These are phyloP conservation scores for Silene conica DNA, from an alignment of 148 eudicot species.

Conservation along the genomic window DNA sequence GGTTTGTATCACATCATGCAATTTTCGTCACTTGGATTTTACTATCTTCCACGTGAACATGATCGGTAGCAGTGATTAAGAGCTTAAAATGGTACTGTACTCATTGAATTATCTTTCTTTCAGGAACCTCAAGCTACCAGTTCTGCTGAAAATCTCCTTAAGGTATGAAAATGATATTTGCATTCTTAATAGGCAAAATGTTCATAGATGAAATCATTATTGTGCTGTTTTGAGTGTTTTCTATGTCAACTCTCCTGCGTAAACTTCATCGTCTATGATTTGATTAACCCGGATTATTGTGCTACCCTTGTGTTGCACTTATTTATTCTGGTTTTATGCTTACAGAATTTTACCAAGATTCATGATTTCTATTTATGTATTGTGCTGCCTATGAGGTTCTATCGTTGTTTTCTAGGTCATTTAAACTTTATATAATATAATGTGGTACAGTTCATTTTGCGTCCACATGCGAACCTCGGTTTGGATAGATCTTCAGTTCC, in stretches of 20 bases:
- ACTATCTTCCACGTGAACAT: constrained; percentile 14
- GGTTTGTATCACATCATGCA: constrained; percentile 38
- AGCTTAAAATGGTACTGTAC: neutral
- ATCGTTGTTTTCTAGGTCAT: neutral
- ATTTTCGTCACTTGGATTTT: neutral
- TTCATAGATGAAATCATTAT: neutral
- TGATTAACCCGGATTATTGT: neutral
- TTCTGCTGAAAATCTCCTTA: constrained; percentile 87
- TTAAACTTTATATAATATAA: neutral
- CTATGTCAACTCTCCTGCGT: neutral
- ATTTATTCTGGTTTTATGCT: neutral
- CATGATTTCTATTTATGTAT: constrained; percentile 2
- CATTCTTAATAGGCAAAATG: neutral
- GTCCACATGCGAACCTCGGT: constrained; percentile 77
- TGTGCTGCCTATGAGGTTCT: constrained; percentile 4
- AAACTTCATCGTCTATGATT: neutral
- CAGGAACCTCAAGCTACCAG: constrained; percentile 44
- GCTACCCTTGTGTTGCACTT: neutral
- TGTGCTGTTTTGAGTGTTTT: neutral
- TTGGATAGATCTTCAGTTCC: constrained; percentile 70
- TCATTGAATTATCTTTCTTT: constrained; percentile 20
- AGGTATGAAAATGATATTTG: constrained; percentile 44
- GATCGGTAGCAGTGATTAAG: neutral
- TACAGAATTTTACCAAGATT: neutral
- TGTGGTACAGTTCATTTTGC: constrained; percentile 70